Evolutionary conservation across 108 stramenopile species (phyloP), one percentile per base, ranked within the genome.

Genomic region (Nitzschia sp.): DNA sequence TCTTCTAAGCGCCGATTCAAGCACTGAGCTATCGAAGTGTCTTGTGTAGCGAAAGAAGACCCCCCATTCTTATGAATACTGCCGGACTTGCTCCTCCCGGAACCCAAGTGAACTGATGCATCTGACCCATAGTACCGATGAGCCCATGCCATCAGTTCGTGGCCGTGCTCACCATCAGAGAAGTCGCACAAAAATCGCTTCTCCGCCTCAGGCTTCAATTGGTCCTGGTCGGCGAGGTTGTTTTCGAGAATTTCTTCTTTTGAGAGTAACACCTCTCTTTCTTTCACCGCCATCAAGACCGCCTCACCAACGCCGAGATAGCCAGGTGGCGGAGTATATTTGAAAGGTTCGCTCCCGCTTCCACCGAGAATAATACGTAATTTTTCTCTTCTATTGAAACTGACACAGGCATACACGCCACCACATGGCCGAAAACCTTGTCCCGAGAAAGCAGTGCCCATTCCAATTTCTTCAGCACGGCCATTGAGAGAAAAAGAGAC

Each of bases 401-500:
- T 89, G 3, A 95, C 91, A 62, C 89, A 92, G n/a, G 90, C 84
- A 60, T 87, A 91, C 3, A 95, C 87, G 45, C 94, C 94, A 46
- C 91, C 87, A 69, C 88, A 91, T 26, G 93, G 93, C 25, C 86
- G 77, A 68, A 95, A 95, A 45, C 88, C 88, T 62, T 87, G 72
- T 9, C 87, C 90, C 32, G 79, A 79, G 65, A 91, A 95, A 23
- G 94, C 94, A 48, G 83, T 47, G 8, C 94, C 94, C 91, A 92
- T 93, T 3, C 91, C 94, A 23, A 92, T 86, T 71, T 91, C 90
- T 75, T 91, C 90, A 2, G 74, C 90, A 74, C 76, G 75, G 21
- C 97, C 97, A 70, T 98, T 96, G 36, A 96, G 72, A 15, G 90
- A 92, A 60, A 98, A 98, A 44, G 85, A 92, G 27, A 98, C 81